Evolutionary conservation across 441 rosid species (phyloP), one percentile per base, ranked within the genome.

Genomic region (Viola pubescens): DNA sequence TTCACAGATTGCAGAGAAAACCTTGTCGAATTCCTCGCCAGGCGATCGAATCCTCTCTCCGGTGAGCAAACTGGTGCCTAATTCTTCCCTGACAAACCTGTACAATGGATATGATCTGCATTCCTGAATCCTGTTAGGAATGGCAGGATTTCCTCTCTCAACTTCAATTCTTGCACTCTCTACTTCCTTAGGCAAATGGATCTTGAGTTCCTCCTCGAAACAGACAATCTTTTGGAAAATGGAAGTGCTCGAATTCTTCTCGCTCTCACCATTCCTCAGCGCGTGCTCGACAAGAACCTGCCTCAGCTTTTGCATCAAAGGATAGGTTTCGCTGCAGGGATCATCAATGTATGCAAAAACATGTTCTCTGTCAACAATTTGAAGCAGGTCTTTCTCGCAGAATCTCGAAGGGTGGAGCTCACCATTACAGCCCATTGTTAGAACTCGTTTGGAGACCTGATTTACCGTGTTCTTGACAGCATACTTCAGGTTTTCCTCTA

Each of bases 81-180:
- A 50, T 53, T 73, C 81, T 52, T 83, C 83, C 72, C 88, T 80
- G 67, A 79, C 83, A 52, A 82, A 74, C 72, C 61, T 79, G 79
- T 83, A 86, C 42, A 86, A 26, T 37, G 94, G 94, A 52, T 86
- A 86, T 3, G 89, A 86, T 67, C 89, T 74, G 75, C 94, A 86
- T 62, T 74, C 83, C 68, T 70, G 54, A 40, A 83, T 86, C 68
- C 60, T 67, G 81, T 86, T 86, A 1, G 78, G 56, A 48, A 77
- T 76, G 0, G 63, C 55, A 0, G 75, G 38, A 39, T 63, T 77
- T 9, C 85, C 85, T 26, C 65, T 72, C 64, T 80, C 94, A 1
- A 61, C 58, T 49, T 66, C 83, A 9, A 4, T 51, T 57, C 89
- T 71, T 0, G 83, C 75, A 54, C 48, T 69, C 54, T 86, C 88